Evolutionary conservation across 2,329 filamentous ascomycete species (phyloP).

Genomic region (Paraphoma chrysanthemicola): DNA sequence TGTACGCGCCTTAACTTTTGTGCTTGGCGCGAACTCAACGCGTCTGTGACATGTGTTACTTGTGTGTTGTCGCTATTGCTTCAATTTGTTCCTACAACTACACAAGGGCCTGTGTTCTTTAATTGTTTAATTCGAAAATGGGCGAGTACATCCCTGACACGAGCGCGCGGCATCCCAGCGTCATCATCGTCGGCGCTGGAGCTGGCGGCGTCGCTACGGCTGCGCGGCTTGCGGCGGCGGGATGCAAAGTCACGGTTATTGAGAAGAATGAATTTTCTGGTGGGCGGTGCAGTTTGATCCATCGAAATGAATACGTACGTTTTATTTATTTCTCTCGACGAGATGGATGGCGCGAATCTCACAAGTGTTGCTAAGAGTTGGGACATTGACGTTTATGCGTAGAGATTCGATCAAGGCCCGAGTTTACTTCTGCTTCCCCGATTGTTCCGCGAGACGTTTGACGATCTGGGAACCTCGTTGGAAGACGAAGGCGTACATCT

Average conservation of each 20-base stretch:
- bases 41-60: conserved; percentile 4
- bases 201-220: conserved; percentile 75
- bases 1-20: conserved; percentile 9
- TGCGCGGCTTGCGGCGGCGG: conserved; percentile 73
- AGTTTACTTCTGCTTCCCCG: conserved; percentile 75
- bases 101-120: background rate
- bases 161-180: conserved; percentile 24
- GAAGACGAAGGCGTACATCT: conserved; percentile 71
- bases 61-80: no score
- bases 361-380: no score
- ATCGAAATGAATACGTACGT: conserved; percentile 63
- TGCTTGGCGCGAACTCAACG: conserved; percentile 16
- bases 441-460: conserved; percentile 73
- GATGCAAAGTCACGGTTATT: conserved; percentile 75
- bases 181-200: conserved; percentile 65
- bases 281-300: conserved; percentile 72
- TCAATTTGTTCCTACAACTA: no score
- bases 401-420: conserved; percentile 78
- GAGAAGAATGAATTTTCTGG: conserved; percentile 79
- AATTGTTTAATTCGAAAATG: conserved; percentile 6
- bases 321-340: conserved; percentile 1
- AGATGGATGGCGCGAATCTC: no score
- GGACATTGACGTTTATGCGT: conserved; percentile 4
- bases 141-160: conserved; percentile 10
- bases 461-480: conserved; percentile 71